phyloP scores from a whole-genome alignment of 2,329 filamentous ascomycete species.

The Aspergillus tubingensis region DNA sequence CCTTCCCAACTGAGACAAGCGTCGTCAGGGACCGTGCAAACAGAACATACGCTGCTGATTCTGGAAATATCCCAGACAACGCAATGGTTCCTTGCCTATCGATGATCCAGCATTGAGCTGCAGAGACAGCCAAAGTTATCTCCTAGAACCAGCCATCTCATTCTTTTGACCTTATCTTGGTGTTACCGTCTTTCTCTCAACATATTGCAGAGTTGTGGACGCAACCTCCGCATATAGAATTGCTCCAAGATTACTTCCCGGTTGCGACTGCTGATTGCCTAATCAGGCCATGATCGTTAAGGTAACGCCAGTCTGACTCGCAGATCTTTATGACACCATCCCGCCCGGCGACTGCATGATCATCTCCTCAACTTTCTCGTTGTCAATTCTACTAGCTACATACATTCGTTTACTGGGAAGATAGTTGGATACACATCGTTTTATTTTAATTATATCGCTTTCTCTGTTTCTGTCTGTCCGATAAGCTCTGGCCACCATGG shows the following conservation, averaged over 20 bases:
- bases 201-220: neutral
- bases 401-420: neutral
- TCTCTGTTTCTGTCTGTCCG: neutral
- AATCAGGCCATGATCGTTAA: conserved; percentile 17
- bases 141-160: too few species aligned
- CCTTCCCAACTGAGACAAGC: neutral
- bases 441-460: neutral
- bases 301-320: conserved; percentile 1
- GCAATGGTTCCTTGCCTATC: neutral
- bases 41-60: neutral
- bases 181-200: neutral
- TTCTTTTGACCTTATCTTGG: too few species aligned
- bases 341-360: neutral
- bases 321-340: conserved; percentile 18
- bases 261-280: conserved; percentile 8
- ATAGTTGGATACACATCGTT: neutral
- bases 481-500: neutral
- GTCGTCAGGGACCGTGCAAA: neutral
- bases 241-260: neutral
- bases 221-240: neutral
- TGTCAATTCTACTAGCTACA: neutral
- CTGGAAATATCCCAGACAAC: neutral
- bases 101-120: too few species aligned
- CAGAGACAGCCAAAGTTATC: too few species aligned
- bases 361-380: neutral